These are phyloP conservation scores for Striga hermonthica DNA, from an alignment of 305 asterid species.

Conservation along the genomic window DNA sequence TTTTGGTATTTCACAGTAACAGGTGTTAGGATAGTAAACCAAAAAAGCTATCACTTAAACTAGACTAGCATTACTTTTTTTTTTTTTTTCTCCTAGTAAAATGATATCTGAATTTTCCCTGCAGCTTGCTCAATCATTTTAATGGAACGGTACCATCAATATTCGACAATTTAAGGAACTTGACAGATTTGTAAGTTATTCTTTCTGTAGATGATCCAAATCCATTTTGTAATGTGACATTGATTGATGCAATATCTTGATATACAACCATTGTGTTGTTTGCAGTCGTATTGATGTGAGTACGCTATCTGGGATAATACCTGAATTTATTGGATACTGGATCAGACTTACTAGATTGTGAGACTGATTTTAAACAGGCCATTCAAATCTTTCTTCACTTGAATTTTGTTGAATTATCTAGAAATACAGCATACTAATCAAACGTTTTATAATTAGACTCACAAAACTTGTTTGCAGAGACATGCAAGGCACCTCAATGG, in stretches of 20 bases:
- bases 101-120: slow-evolving; percentile 24
- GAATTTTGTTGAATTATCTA: slow-evolving; percentile 2
- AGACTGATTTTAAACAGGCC: slow-evolving; percentile 30
- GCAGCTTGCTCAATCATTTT: slow-evolving; percentile 77
- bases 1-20: too few species aligned
- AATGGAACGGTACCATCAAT: slow-evolving; percentile 67
- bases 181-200: slow-evolving; percentile 74
- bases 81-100: not conserved
- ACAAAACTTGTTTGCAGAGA: slow-evolving; percentile 45
- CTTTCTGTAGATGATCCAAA: not conserved
- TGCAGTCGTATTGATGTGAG: slow-evolving; percentile 91
- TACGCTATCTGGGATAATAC: slow-evolving; percentile 65
- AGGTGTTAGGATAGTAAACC: too few species aligned
- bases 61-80: too few species aligned
- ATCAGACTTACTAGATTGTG: slow-evolving; percentile 53
- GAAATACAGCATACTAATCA: not conserved
- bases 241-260: too few species aligned
- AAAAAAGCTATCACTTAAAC: too few species aligned
- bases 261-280: slow-evolving; percentile 22
- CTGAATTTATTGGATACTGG: slow-evolving; percentile 82
- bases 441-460: slow-evolving; percentile 14
- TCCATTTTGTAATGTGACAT: not conserved
- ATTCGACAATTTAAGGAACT: slow-evolving; percentile 56
- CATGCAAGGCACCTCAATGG: slow-evolving; percentile 79
- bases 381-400: slow-evolving; percentile 20